Conservation (phyloP, 2,329 filamentous ascomycete genomes). For the Pseudogymnoascus pannorum region DNA sequence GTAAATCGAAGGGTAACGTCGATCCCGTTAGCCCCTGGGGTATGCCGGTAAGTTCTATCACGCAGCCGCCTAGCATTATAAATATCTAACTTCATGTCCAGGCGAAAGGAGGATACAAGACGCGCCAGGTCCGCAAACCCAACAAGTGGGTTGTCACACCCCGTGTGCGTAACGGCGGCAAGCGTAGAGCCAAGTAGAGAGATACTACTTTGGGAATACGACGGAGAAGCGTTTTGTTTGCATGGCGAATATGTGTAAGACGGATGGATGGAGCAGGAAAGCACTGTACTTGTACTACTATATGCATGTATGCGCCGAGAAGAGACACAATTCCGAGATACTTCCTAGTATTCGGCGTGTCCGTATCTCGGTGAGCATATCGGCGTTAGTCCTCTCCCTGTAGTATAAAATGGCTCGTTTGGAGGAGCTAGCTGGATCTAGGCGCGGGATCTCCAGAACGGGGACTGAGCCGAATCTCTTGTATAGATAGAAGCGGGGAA, state of each 20-base stretch:
- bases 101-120: constrained; percentile 88
- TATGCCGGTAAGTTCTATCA: constrained; percentile 63
- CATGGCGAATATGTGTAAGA: background rate
- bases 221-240: constrained; percentile 3
- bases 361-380: constrained; percentile 8
- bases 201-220: background rate
- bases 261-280: constrained; percentile 7
- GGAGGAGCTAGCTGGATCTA: constrained; percentile 7
- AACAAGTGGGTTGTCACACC: constrained; percentile 88
- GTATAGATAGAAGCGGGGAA: constrained; percentile 5
- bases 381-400: constrained; percentile 3
- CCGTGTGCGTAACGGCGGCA: constrained; percentile 82
- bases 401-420: constrained; percentile 8
- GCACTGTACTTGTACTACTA: constrained; percentile 9
- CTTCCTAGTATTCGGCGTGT: constrained; percentile 1
- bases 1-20: constrained; percentile 98
- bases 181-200: constrained; percentile 61
- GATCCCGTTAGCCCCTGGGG: constrained; percentile 96
- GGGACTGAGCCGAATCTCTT: constrained; percentile 3
- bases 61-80: background rate
- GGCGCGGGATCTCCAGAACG: background rate
- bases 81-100: constrained; percentile 31
- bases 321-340: background rate
- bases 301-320: constrained; percentile 4
- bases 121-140: constrained; percentile 75